These are phyloP conservation scores for Onygenales sp. DNA, from an alignment of 2,329 filamentous ascomycete genomes.

Conservation along the genomic window DNA sequence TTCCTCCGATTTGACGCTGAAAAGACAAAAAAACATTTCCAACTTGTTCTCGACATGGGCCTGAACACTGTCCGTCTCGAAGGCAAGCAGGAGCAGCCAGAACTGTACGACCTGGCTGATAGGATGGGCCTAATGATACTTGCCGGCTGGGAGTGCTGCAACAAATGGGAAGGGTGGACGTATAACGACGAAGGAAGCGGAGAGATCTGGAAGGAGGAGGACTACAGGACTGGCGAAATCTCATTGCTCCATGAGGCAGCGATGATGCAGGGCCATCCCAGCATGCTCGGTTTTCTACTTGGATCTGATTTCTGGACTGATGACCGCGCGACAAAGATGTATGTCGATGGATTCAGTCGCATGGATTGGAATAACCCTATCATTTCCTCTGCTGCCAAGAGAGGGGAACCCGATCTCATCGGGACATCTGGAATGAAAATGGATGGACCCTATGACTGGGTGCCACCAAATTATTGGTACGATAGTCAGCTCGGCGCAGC, in stretches of 20 bases:
- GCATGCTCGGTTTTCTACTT: conserved; percentile 48
- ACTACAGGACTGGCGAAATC: conserved; percentile 46
- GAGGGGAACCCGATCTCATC: conserved; percentile 43
- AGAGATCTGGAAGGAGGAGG: conserved; percentile 40
- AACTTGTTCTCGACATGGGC: conserved; percentile 50
- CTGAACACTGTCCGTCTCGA: conserved; percentile 56
- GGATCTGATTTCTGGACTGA: conserved; percentile 58
- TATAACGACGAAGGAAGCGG: conserved; percentile 48
- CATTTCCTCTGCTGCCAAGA: conserved; percentile 47
- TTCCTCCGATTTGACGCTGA: conserved; percentile 48
- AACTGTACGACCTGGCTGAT: conserved; percentile 51
- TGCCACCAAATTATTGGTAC: conserved; percentile 57
- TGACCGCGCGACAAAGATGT: conserved; percentile 45
- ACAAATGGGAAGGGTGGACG: conserved; percentile 57
- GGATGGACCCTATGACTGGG: conserved; percentile 58
- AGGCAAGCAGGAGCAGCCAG: conserved; percentile 55
- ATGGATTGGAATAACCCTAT: conserved; percentile 50
- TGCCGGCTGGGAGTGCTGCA: conserved; percentile 57
- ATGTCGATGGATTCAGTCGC: conserved; percentile 40
- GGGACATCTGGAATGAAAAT: conserved; percentile 56
- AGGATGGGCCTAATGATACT: conserved; percentile 52
- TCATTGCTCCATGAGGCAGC: conserved; percentile 52
- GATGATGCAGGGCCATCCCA: conserved; percentile 52
- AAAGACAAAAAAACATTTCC: conserved; percentile 41
- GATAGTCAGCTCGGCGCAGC: conserved; percentile 45